Conservation (phyloP, 345 rosid species). For the Schrenkiella parvula region DNA sequence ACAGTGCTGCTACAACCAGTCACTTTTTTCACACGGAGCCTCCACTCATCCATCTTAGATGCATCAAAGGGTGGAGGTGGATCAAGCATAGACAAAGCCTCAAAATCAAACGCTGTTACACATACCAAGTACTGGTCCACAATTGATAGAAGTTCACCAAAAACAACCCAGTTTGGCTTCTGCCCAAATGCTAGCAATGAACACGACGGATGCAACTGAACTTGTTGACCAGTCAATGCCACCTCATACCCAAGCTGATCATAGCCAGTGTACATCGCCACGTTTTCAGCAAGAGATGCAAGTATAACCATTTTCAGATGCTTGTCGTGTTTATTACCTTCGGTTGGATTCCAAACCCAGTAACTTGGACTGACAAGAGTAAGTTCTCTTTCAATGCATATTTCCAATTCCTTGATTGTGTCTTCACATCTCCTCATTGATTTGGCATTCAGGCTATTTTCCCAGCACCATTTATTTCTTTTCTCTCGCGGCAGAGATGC, state of each 20-base stretch:
- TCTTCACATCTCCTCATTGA: slow-evolving; percentile 88
- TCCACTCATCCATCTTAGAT: slow-evolving; percentile 44
- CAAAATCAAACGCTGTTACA: slow-evolving; percentile 77
- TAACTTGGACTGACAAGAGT: slow-evolving; percentile 46
- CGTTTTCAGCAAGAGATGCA: slow-evolving; percentile 73
- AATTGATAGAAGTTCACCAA: slow-evolving; percentile 64
- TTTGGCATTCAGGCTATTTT: slow-evolving; percentile 87
- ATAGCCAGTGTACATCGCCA: slow-evolving; percentile 81
- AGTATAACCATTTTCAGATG: slow-evolving; percentile 60
- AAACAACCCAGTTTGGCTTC: slow-evolving; percentile 92
- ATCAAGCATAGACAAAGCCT: slow-evolving; percentile 45
- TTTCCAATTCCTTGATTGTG: slow-evolving; percentile 64
- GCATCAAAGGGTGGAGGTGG: slow-evolving; percentile 77
- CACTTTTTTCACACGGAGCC: slow-evolving; percentile 52
- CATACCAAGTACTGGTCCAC: slow-evolving; percentile 72
- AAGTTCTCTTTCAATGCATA: slow-evolving; percentile 65
- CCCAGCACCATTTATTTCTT: slow-evolving; percentile 91
- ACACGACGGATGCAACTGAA: slow-evolving; percentile 82
- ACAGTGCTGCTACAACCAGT: slow-evolving; percentile 55
- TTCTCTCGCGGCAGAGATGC: slow-evolving; percentile 41
- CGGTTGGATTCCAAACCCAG: slow-evolving; percentile 69
- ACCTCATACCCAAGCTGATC: slow-evolving; percentile 89
- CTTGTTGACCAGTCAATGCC: slow-evolving; percentile 65
- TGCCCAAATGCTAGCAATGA: slow-evolving; percentile 66
- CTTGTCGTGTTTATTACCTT: slow-evolving; percentile 39